A percentile compares a stretch with the other conserved stretches of the same genome.
phyloP scores from a whole-genome alignment of 2,329 filamentous ascomycete genomes.

The Ceratocystiopsis sp. region DNA sequence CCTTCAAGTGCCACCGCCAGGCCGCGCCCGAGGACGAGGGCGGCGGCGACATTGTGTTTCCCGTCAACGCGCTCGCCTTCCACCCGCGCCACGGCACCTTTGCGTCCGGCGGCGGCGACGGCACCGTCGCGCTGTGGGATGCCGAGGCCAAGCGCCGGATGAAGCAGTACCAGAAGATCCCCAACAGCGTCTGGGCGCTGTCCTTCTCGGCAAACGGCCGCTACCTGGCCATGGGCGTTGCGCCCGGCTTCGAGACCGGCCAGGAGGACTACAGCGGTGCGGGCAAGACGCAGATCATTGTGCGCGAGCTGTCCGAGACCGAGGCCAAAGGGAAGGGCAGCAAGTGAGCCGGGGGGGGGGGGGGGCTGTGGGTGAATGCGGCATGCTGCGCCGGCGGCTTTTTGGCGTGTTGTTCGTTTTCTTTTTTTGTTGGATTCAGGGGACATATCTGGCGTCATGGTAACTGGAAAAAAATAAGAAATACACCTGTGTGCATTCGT shows the following conservation, averaged over 20 bases:
- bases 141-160: constrained; percentile 79
- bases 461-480: neutral
- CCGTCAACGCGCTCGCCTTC: constrained; percentile 79
- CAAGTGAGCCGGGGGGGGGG: constrained; percentile 29
- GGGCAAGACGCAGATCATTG: constrained; percentile 58
- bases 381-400: too few species aligned
- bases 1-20: constrained; percentile 95
- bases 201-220: constrained; percentile 64
- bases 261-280: constrained; percentile 61
- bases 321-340: constrained; percentile 76
- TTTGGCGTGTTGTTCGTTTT: neutral
- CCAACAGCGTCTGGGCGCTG: constrained; percentile 60
- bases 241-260: constrained; percentile 76
- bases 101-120: constrained; percentile 77
- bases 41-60: constrained; percentile 69
- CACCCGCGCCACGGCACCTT: constrained; percentile 74
- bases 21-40: constrained; percentile 41
- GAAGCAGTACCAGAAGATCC: constrained; percentile 73
- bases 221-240: constrained; percentile 63
- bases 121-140: constrained; percentile 86
- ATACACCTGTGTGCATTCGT: too few species aligned
- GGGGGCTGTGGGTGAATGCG: neutral
- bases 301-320: constrained; percentile 69
- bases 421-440: neutral
- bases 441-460: neutral